Conservation (phyloP, 2,329 filamentous ascomycete genomes). For the Pseudocercospora pini-densiflorae region DNA sequence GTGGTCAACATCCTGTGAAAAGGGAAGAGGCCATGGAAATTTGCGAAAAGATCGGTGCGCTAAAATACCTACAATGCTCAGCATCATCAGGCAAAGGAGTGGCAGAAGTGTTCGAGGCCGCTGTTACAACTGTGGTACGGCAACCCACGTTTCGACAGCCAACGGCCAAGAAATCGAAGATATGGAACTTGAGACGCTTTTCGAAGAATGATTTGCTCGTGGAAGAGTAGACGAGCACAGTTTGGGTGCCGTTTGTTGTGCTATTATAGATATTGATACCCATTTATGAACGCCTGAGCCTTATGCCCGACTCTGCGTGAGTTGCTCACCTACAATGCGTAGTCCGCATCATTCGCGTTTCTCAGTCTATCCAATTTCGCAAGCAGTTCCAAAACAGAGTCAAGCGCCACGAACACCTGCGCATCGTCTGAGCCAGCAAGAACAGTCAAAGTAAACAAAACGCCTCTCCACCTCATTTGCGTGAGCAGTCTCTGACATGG, state of each 20-base stretch:
- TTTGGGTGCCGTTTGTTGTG: background rate
- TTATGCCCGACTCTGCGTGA: background rate
- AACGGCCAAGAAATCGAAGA: background rate
- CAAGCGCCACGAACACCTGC: too few species aligned
- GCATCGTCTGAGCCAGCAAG: too few species aligned
- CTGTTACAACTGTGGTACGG: background rate
- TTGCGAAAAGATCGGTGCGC: background rate
- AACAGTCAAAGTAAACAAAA: too few species aligned
- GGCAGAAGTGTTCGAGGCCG: constrained; percentile 2
- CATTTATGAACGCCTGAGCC: background rate
- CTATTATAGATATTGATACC: background rate
- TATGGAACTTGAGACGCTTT: background rate
- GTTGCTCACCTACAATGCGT: too few species aligned
- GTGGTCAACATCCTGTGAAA: background rate
- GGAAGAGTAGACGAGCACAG: background rate
- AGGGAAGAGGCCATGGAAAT: background rate
- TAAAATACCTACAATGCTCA: constrained; percentile 11
- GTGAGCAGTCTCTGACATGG: too few species aligned
- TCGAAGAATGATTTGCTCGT: background rate
- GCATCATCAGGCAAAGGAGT: background rate
- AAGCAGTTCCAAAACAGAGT: too few species aligned
- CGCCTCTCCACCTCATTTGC: too few species aligned
- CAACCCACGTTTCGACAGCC: background rate
- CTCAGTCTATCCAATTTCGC: too few species aligned
- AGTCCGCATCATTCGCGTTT: too few species aligned